Percentiles rank a stretch among this genome's conserved stretches.
Evolutionary conservation across 2,329 filamentous ascomycete species (phyloP).

Genomic region (Aspergillus awamori): DNA sequence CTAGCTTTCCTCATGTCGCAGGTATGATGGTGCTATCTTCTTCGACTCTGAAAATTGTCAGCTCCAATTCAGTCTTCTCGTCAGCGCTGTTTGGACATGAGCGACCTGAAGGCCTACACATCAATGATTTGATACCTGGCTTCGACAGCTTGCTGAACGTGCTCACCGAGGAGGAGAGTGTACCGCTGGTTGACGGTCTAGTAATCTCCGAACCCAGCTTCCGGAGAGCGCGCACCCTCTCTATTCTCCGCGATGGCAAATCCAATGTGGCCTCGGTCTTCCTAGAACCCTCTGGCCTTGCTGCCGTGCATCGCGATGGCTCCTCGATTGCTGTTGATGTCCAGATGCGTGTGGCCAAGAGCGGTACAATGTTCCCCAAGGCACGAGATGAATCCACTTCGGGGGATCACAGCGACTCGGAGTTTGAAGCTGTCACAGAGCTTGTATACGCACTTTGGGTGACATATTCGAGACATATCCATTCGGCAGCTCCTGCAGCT

Average conservation of each 20-base stretch:
- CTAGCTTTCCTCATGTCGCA: conserved; percentile 95
- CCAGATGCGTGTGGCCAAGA: conserved; percentile 94
- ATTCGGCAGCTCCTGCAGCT: conserved; percentile 69
- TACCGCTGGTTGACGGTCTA: conserved; percentile 86
- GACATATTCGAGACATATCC: conserved; percentile 90
- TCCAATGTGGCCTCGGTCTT: conserved; percentile 79
- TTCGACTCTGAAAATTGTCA: conserved; percentile 75
- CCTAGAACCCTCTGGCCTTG: conserved; percentile 78
- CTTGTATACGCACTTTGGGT: conserved; percentile 96
- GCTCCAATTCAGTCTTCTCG: conserved; percentile 93
- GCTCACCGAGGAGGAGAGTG: conserved; percentile 81
- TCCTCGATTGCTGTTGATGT: conserved; percentile 91
- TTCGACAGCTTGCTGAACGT: conserved; percentile 84
- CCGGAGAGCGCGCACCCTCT: conserved; percentile 79
- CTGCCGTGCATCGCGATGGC: conserved; percentile 85
- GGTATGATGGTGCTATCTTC: conserved; percentile 94
- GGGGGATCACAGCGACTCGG: conserved; percentile 61
- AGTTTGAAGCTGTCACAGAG: conserved; percentile 64
- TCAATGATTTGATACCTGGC: conserved; percentile 79
- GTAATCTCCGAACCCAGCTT: conserved; percentile 97
- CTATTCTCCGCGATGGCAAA: conserved; percentile 80
- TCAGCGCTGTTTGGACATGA: conserved; percentile 88
- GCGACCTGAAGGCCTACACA: conserved; percentile 75
- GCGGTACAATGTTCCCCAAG: conserved; percentile 67
- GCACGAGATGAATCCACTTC: conserved; percentile 65